Percentiles rank a stretch among this genome's conserved stretches.
Conservation (phyloP, 1,139 yeast species). For the Sugiyamaella novakii region DNA sequence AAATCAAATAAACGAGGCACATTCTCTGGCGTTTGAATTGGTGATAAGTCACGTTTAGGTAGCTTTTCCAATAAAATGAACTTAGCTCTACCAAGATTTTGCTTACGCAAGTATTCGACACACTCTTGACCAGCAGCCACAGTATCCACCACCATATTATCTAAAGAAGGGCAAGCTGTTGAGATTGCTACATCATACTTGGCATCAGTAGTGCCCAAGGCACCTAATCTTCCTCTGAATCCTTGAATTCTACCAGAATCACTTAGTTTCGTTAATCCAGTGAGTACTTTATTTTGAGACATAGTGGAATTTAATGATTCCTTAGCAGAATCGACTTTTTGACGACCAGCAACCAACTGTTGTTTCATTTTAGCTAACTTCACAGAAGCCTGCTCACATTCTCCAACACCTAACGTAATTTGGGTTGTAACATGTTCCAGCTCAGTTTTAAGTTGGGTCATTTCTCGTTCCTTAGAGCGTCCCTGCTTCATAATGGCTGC, state of each 20-base stretch:
- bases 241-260: constrained; percentile 85
- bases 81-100: constrained; percentile 85
- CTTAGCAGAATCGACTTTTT: constrained; percentile 65
- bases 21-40: constrained; percentile 72
- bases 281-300: constrained; percentile 72
- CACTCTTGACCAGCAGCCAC: constrained; percentile 94
- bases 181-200: constrained; percentile 90
- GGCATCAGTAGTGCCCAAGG: constrained; percentile 83
- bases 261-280: constrained; percentile 67
- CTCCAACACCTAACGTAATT: constrained; percentile 59
- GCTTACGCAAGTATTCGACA: constrained; percentile 80
- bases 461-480: constrained; percentile 52
- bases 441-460: constrained; percentile 48
- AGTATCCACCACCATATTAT: constrained; percentile 90
- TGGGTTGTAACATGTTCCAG: constrained; percentile 55
- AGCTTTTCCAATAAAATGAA: constrained; percentile 80
- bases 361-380: constrained; percentile 56
- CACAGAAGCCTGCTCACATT: constrained; percentile 52
- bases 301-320: constrained; percentile 58
- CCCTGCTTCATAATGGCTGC: constrained; percentile 56
- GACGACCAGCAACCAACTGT: constrained; percentile 59
- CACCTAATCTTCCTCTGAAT: constrained; percentile 88
- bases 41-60: constrained; percentile 59
- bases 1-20: constrained; percentile 86
- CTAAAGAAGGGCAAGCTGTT: constrained; percentile 90